Base-by-base conservation (phyloP, 2,329 filamentous ascomycete genomes). In the Sporothrix luriei region DNA sequence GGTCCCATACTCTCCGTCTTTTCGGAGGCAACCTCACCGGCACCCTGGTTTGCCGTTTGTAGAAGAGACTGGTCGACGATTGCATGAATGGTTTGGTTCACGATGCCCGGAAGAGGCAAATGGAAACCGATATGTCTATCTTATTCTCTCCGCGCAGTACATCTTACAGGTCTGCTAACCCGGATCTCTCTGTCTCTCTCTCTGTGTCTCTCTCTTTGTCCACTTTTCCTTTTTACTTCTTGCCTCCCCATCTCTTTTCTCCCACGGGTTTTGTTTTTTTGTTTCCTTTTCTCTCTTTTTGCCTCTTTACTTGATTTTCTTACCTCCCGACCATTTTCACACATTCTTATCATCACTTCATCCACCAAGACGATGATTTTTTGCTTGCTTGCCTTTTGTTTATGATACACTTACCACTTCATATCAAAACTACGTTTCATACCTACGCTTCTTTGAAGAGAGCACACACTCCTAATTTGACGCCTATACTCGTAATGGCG, bases 241-340 rank as follows among this genome's bases (percentile, higher is more conserved):
- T 68, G 4, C 13, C 26, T 69, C 59, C 72, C 67, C 71, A 59
- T 66, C 11, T 70, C 68, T 73, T 68, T 72, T 70, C 61, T 73
- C 70, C 69, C 73, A 33, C 33, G 33, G 33, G 33, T 66, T 29
- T 43, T 33, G 7, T 73, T 73, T 73, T 70, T 70, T 71, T 74
- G 74, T 64, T 57, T 72, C 69, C 70, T 65, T 68, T 59, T 43
- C 43, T 51, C 29, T 13, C 62, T 54, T 73, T 74, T 70, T 74
- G 73, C 72, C 75, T 74, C 72, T 74, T 75, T 74, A 67, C 70
- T 65, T 64, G 33, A 72, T 57, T 59, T 70, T 67, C 57, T 51
- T 72, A 64, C 51, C 65, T 54, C 66, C 54, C 66, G n/a, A 38
- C 33, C 40, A 29, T 19, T 57, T 54, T 55, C 4, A 3, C 10